phyloP scores from a whole-genome alignment of 805 yeast species.

The Spathaspora passalidarum region DNA sequence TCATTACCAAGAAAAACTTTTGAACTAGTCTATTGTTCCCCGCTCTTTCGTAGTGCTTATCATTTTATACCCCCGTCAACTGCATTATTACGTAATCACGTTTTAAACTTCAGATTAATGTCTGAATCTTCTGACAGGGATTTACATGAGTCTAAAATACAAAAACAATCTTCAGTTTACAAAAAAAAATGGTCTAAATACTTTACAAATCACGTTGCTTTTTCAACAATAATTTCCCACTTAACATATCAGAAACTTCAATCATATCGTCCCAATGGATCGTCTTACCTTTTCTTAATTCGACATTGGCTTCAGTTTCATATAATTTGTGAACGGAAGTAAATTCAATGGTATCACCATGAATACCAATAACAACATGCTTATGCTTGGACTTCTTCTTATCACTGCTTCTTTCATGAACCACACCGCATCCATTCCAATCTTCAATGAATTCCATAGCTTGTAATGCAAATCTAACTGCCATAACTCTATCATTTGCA shows the following conservation, averaged over 20 bases:
- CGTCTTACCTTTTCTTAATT: conserved; percentile 61
- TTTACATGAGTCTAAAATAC: too few species aligned
- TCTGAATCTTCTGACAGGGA: too few species aligned
- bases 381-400: conserved; percentile 1
- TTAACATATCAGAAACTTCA: conserved; percentile 62
- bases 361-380: conserved; percentile 62
- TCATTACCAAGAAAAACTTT: too few species aligned
- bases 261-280: conserved; percentile 68
- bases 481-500: conserved; percentile 73
- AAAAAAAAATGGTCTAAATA: too few species aligned
- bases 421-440: conserved; percentile 13
- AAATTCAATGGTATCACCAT: conserved; percentile 62
- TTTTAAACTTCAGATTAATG: too few species aligned
- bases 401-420: conserved; percentile 1
- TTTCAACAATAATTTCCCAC: conserved; percentile 58
- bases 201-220: conserved; percentile 2
- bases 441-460: conserved; percentile 69
- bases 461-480: conserved; percentile 66
- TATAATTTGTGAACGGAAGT: conserved; percentile 55
- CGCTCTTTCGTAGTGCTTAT: too few species aligned
- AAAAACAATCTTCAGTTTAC: too few species aligned
- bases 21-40: too few species aligned
- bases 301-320: conserved; percentile 57
- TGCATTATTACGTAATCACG: too few species aligned
- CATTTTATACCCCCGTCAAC: too few species aligned